Conservation (phyloP, 192 early-diverging fungal species). For the Dispira parvispora region DNA sequence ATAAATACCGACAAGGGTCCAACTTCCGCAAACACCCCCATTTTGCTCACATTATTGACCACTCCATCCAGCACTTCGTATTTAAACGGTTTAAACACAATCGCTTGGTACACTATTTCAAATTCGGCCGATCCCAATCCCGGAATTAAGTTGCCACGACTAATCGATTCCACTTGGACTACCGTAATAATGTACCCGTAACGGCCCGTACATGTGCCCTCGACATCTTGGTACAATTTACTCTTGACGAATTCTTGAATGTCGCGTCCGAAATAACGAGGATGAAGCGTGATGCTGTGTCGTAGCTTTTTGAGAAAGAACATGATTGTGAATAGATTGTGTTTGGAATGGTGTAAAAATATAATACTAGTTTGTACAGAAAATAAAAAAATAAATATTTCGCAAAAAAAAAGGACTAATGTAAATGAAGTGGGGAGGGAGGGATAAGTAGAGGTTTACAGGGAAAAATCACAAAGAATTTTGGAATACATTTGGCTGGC, state of each 20-base stretch:
- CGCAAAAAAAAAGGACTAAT: too few relatives aligned
- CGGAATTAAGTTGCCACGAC: slow-evolving; percentile 67
- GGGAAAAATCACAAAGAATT: too few relatives aligned
- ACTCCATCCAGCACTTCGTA: slow-evolving; percentile 91
- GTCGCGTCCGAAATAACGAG: slow-evolving; percentile 76
- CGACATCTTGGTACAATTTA: slow-evolving; percentile 84
- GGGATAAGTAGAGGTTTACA: too few relatives aligned
- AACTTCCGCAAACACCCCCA: slow-evolving; percentile 90
- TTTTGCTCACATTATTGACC: slow-evolving; percentile 77
- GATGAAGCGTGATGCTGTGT: slow-evolving; percentile 88
- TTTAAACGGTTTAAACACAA: slow-evolving; percentile 95
- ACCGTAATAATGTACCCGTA: slow-evolving; percentile 90
- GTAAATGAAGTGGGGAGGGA: too few relatives aligned
- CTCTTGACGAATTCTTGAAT: slow-evolving; percentile 57
- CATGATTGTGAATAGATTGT: too few relatives aligned
- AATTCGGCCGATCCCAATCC: slow-evolving; percentile 83
- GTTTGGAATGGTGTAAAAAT: too few relatives aligned
- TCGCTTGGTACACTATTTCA: slow-evolving; percentile 72
- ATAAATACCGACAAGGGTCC: slow-evolving; percentile 90
- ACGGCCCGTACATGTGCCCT: slow-evolving; percentile 83
- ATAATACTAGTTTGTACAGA: too few relatives aligned
- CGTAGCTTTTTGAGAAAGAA: slow-evolving; percentile 47
- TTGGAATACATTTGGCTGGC: too few relatives aligned
- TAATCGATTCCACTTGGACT: slow-evolving; percentile 57
- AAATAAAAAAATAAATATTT: too few relatives aligned